Conservation (phyloP, 192 early-diverging fungal genomes). For the Dissophora globulifera region DNA sequence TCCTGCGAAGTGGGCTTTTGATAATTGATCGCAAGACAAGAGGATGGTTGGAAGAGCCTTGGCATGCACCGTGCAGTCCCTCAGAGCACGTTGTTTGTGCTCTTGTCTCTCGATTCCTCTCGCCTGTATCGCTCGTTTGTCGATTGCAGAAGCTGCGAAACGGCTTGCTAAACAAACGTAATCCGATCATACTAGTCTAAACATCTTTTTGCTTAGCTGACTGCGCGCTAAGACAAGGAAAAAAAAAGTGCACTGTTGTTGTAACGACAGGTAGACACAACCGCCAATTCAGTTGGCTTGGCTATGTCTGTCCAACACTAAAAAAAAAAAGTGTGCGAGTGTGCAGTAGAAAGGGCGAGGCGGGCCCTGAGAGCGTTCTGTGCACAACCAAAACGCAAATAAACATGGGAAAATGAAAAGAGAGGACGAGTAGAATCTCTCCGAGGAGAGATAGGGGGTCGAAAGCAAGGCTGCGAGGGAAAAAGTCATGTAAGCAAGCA, state of each 20-base stretch:
- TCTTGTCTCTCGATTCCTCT: background rate
- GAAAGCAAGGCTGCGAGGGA: background rate
- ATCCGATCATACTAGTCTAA: too few species aligned
- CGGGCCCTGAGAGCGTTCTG: slow-evolving; percentile 11
- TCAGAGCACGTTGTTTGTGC: background rate
- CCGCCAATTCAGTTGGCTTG: too few species aligned
- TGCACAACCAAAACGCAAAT: background rate
- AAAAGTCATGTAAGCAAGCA: background rate
- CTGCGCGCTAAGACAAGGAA: too few species aligned
- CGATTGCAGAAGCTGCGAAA: background rate
- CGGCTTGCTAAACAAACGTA: background rate
- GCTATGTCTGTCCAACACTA: background rate
- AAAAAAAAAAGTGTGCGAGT: background rate
- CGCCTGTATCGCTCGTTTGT: background rate
- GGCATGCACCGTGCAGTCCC: background rate
- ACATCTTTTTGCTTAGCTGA: too few species aligned
- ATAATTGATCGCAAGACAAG: background rate
- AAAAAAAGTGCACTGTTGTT: too few species aligned
- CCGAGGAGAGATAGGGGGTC: slow-evolving; percentile 17
- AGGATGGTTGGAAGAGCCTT: background rate
- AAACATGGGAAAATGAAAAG: slow-evolving; percentile 7
- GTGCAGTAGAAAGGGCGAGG: background rate
- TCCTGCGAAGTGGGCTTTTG: too few species aligned
- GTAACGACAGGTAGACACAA: too few species aligned
- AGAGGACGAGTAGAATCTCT: too few species aligned